These are phyloP conservation scores for Pseudoneurospora amorphoporcata DNA, from an alignment of 495 filamentous ascomycete genomes.

Conservation along the genomic window DNA sequence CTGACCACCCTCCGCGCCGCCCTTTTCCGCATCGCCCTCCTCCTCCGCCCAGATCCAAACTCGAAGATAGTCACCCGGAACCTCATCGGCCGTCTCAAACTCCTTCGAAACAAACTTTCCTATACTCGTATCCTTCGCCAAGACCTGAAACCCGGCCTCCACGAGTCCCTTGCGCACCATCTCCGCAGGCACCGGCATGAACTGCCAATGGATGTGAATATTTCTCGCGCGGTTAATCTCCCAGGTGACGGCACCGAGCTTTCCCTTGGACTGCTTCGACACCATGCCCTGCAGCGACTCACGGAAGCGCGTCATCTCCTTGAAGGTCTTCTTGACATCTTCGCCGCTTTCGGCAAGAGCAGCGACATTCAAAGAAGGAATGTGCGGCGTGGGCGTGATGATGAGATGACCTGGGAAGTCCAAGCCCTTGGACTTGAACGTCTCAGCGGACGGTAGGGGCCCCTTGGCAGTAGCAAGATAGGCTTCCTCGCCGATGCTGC, in stretches of 20 bases:
- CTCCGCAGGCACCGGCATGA: constrained; percentile 62
- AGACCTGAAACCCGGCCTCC: constrained; percentile 72
- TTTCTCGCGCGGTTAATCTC: constrained; percentile 70
- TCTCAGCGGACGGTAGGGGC: constrained; percentile 58
- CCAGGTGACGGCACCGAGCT: constrained; percentile 77
- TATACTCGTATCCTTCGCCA: constrained; percentile 67
- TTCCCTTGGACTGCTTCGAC: constrained; percentile 37
- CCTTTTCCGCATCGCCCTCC: constrained; percentile 5
- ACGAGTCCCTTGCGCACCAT: constrained; percentile 58
- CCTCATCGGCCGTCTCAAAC: constrained; percentile 26
- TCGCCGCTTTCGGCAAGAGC: constrained; percentile 39
- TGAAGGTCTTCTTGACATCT: constrained; percentile 45
- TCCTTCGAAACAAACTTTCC: constrained; percentile 42
- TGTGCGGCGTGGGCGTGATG: constrained; percentile 77
- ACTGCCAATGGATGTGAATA: constrained; percentile 92
- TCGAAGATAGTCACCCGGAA: constrained; percentile 67
- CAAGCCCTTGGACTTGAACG: constrained; percentile 49
- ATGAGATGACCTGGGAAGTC: constrained; percentile 79
- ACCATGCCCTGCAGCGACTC: constrained; percentile 61
- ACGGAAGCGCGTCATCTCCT: constrained; percentile 75
- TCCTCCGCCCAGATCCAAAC: constrained; percentile 64
- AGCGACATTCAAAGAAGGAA: constrained; percentile 36
- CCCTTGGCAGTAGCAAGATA: constrained; percentile 92
- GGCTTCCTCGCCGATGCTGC: constrained; percentile 69
- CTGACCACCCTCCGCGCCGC: constrained; percentile 26